A percentile compares a stretch with the other conserved stretches of the same genome.
Conservation (phyloP, 306 rosid species). For the Pyrus bretschneideri region DNA sequence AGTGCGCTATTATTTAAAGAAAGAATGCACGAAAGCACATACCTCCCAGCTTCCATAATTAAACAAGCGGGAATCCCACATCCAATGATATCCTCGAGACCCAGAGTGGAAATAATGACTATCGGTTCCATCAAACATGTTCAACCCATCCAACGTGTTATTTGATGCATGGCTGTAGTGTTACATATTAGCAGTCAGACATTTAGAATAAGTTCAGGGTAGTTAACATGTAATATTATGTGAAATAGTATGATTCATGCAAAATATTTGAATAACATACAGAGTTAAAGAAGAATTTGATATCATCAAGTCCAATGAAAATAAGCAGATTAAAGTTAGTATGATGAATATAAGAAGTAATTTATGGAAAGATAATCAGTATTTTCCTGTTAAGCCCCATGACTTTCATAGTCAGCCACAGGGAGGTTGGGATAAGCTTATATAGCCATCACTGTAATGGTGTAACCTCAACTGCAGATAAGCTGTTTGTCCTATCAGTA, state of each 20-base stretch:
- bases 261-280: background rate
- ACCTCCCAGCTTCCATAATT: conserved; percentile 99
- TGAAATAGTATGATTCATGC: background rate
- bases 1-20: background rate
- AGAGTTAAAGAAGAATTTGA: background rate
- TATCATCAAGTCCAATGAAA: background rate
- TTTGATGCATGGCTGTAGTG: conserved; percentile 81
- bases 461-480: background rate
- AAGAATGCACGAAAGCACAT: conserved; percentile 23
- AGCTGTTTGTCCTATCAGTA: background rate
- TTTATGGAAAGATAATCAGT: background rate
- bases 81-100: conserved; percentile 96
- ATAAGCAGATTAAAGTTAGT: background rate
- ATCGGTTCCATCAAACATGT: conserved; percentile 98
- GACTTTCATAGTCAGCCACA: background rate
- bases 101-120: conserved; percentile 93
- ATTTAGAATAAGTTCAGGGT: background rate
- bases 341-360: background rate
- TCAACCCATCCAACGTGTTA: conserved; percentile 88
- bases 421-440: background rate
- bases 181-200: conserved; percentile 22
- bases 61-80: conserved; percentile 99
- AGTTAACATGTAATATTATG: background rate
- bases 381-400: background rate
- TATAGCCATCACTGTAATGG: background rate